Base-by-base conservation (phyloP, 257 asterid genomes). In the Coffea eugenioides region DNA sequence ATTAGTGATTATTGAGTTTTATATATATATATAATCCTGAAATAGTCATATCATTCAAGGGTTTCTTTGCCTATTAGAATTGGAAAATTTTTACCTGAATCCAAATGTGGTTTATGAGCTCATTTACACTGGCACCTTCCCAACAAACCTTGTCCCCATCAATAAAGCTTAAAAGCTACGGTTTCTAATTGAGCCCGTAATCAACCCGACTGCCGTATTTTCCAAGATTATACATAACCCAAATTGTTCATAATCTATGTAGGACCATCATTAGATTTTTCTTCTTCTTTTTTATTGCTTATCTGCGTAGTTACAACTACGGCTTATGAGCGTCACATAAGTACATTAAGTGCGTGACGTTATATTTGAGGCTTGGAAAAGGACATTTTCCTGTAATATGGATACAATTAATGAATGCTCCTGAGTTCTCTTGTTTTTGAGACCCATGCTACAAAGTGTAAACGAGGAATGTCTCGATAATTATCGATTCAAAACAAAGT, bases 331-430 rank as follows among this genome's bases (percentile, higher is more conserved):
- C 5, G 43, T 23, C 13, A 62, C 8, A 8, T 41, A 6, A 43
- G 34, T 5, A 54, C 71, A 79, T 79, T 34, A 71, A 59, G 43
- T 69, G 49, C 72, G 34, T 61, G 77, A 21, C 8, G 66, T 41
- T 48, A 54, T 46, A 69, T 46, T 16, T 2, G 31, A 75, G 36
- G 7, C 69, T 62, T 74, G 61, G 71, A 79, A n/a, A 75, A 16
- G 23, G 75, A 61, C 75, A 27, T 49, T 31, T 71, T 79, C 41
- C 52, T 49, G 71, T 36, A 45, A 31, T 36, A 68, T 4, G 7
- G 57, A 67, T 3, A 51, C 31, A 49, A 77, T 2, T 39, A 39
- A 39, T 39, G 5, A 39, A 66, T 77, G 64, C 48, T 77, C 80
- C 59, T 10, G 49, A 64, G 5, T 56, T 8, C 14, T 12, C 46